Conservation (phyloP, 1,139 yeast genomes). For the Saccharomyces pastorianus region DNA sequence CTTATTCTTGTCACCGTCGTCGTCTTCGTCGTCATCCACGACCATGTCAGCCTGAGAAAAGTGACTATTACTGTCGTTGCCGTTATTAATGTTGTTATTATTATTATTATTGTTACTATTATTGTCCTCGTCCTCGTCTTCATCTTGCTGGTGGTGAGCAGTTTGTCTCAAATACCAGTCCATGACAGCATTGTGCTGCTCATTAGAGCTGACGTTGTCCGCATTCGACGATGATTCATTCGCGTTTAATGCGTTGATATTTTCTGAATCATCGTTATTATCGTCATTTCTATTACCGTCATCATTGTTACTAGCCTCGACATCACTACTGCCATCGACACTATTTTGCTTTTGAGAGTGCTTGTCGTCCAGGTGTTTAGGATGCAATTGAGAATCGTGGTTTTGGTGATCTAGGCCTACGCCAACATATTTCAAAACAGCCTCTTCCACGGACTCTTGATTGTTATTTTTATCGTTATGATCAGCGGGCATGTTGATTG, state of each 20-base stretch:
- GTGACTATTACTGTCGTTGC: not conserved
- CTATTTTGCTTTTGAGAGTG: not conserved
- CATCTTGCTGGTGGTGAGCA: constrained; percentile 10
- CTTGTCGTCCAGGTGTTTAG: not conserved
- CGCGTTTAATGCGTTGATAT: not conserved
- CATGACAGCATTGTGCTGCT: constrained; percentile 19
- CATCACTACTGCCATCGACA: not conserved
- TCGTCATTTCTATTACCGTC: constrained; percentile 15
- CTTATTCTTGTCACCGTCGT: not conserved
- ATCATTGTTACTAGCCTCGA: constrained; percentile 8
- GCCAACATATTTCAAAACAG: constrained; percentile 63
- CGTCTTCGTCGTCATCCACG: constrained; percentile 1
- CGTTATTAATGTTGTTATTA: not conserved
- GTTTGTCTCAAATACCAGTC: constrained; percentile 31
- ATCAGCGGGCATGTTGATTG: constrained; percentile 3
- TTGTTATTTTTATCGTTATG: constrained; percentile 10
- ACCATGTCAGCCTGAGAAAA: not conserved
- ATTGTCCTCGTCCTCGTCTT: constrained; percentile 16
- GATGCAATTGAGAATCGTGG: not conserved
- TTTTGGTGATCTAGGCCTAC: not conserved
- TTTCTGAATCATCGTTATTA: constrained; percentile 5
- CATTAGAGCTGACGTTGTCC: constrained; percentile 32
- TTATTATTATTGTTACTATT: no score
- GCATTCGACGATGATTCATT: constrained; percentile 4
- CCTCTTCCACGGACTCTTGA: constrained; percentile 42